phyloP scores from a whole-genome alignment of 2,329 filamentous ascomycete species.

The Grosmannia clavigera region DNA sequence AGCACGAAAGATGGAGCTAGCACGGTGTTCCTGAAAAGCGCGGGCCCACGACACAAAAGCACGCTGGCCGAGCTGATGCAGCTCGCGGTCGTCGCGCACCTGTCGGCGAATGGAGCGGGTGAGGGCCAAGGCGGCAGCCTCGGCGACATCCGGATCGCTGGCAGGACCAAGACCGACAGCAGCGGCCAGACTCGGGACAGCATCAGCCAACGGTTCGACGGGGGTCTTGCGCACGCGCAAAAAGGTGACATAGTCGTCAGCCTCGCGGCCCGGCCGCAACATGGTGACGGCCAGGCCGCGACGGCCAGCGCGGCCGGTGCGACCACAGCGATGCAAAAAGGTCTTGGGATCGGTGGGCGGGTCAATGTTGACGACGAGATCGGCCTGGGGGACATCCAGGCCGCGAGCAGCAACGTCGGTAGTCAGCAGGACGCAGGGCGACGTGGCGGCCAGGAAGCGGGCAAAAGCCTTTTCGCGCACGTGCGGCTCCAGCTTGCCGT shows the following conservation, averaged over 20 bases:
- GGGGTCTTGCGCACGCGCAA: conserved; percentile 80
- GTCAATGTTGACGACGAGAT: conserved; percentile 83
- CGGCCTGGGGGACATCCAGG: conserved; percentile 82
- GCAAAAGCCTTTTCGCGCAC: conserved; percentile 81
- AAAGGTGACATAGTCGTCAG: conserved; percentile 77
- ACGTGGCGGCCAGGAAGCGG: conserved; percentile 62
- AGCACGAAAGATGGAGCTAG: conserved; percentile 79
- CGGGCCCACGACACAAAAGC: conserved; percentile 91
- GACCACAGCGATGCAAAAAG: conserved; percentile 85
- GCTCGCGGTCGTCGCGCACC: conserved; percentile 44
- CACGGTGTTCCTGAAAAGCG: conserved; percentile 83
- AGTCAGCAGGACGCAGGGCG: conserved; percentile 70
- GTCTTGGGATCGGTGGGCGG: conserved; percentile 77
- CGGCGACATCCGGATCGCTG: conserved; percentile 22
- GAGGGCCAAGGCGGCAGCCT: conserved; percentile 21
- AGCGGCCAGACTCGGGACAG: conserved; percentile 36
- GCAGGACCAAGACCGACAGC: conserved; percentile 22
- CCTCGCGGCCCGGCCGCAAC: conserved; percentile 68
- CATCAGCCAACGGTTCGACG: conserved; percentile 47
- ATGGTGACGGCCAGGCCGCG: conserved; percentile 77
- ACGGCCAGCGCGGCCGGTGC: conserved; percentile 79
- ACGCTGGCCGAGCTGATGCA: conserved; percentile 80
- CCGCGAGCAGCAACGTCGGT: conserved; percentile 86
- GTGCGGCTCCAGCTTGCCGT: conserved; percentile 83
- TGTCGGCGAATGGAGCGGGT: conserved; percentile 18